Evolutionary conservation across 2,329 filamentous ascomycete species (phyloP).

Genomic region (Pezicula radicicola): DNA sequence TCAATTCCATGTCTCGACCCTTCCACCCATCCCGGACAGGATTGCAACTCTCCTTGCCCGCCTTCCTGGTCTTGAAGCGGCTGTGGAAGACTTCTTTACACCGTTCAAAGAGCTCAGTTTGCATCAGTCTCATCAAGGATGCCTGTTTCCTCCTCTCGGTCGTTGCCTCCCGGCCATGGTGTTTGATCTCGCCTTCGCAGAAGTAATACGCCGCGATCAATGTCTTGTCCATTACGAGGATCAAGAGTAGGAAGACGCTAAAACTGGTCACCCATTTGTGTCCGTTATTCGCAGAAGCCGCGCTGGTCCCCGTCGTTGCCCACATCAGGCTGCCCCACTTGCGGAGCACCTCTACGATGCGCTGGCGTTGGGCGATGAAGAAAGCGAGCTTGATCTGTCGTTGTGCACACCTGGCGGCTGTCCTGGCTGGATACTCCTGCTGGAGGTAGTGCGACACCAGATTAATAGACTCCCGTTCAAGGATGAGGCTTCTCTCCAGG

Average conservation of each 20-base stretch:
- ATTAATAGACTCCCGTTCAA: conserved; percentile 22
- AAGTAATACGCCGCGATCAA: conserved; percentile 17
- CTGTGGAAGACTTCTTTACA: conserved; percentile 31
- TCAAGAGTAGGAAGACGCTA: conserved; percentile 24
- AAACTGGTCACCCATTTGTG: conserved; percentile 28
- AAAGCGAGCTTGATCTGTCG: conserved; percentile 28
- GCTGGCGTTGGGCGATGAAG: conserved; percentile 22
- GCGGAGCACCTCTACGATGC: conserved; percentile 23
- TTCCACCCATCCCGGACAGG: conserved; percentile 25
- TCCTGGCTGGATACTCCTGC: conserved; percentile 18
- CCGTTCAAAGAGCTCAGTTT: conserved; percentile 26
- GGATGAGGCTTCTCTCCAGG: conserved; percentile 25
- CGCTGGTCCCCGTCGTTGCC: conserved; percentile 16
- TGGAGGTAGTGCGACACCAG: conserved; percentile 18
- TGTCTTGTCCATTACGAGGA: conserved; percentile 26
- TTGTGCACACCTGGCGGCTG: conserved; percentile 23
- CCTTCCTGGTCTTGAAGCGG: conserved; percentile 29
- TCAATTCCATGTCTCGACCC: conserved; percentile 11
- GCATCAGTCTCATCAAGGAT: conserved; percentile 20
- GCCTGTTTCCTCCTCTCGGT: conserved; percentile 17
- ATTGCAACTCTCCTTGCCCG: conserved; percentile 28
- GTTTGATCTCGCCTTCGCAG: conserved; percentile 19
- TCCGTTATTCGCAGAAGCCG: conserved; percentile 19
- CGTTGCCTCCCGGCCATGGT: conserved; percentile 15
- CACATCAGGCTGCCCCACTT: conserved; percentile 29